Base-by-base conservation (phyloP, 1,139 yeast species). In the Pichia sp. region DNA sequence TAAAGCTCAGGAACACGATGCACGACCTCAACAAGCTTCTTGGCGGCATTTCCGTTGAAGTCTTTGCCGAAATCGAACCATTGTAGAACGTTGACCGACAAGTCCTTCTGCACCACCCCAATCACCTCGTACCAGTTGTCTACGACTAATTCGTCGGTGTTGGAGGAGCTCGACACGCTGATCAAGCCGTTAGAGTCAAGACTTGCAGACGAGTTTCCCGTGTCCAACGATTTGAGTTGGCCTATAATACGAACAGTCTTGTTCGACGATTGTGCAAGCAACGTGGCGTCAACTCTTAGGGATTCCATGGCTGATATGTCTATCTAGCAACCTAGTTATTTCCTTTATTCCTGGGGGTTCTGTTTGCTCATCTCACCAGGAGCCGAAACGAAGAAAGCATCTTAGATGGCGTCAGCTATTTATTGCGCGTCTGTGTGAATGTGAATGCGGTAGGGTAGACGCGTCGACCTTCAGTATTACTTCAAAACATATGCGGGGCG, bases 201-300 rank as follows among this genome's bases (percentile, higher is more conserved):
- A 6, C 56, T 56, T 6, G 56, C 54, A 3, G 59, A 44, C 8
- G 52, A 26, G 4, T 23, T n/a, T n/a, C 19, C n/a, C 15, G 55
- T 48, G 11, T 63, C 60, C 23, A 60, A 51, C 2, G 64, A 55
- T 7, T 57, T 56, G 29, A 70, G 60, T 54, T 71, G 69, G 0
- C 76, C 76, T 16, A 71, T 62, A 8, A 73, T 62, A 48, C 76
- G 69, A 15, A 73, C 75, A 0, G 74, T 70, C 41, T 67, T 67
- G 49, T 64, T 64, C 1, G 58, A 45, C 51, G 62, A 67, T 31
- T 66, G 63, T 11, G 62, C 57, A 7, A 73, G 59, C 34, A 66
- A 53, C 1, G 73, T 65, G 2, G 73, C 75, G 56, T 73, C 75
- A 3, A 73, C 67, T 64, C 77, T 68, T 19, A 67, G 57, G 4